Evolutionary conservation across 2,329 filamentous ascomycete genomes (phyloP), one percentile per base, ranked within the genome.

Genomic region (Aspergillus sp.): DNA sequence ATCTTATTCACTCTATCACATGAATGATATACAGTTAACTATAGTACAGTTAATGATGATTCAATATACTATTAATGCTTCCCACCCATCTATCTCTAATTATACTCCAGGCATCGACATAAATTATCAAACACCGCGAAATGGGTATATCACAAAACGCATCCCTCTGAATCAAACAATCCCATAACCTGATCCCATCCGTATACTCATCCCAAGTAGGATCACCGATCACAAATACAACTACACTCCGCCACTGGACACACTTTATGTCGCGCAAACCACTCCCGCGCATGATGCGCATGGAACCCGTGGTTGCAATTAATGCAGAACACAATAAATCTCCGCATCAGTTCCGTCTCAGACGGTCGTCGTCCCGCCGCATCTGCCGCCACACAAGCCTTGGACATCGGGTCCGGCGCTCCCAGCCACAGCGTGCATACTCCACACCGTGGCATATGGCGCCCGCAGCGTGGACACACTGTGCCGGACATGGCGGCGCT

Each of bases 221-320:
- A 52, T 72, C 55, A 76, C 47, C 75, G 72, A 68, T 77, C 75
- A 60, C 76, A 78, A 59, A 77, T 73, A 65, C 76, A 78, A 51
- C 65, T 75, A 60, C 76, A 78, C 50, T 78, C 76, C 5, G 76
- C 71, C 17, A 78, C 75, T 1, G 76, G 75, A 62, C 76, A 78
- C 8, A 77, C 70, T 52, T 70, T 73, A 61, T 77, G 75, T 27
- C 67, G 71, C 44, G 62, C 66, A 58, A 88, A 89, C 86, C 86
- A 89, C 62, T 83, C 80, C 64, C 80, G 75, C 10, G 86, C 86
- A 77, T 88, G 86, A 71, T 86, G 78, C 3, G 83, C 85, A 75
- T 89, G 86, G 65, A 84, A 87, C 0, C 85, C 86, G 76, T 89
- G 86, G 65, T 83, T 84, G 70, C 86, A 89, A 61, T 79, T 82